Evolutionary conservation across 108 stramenopile species (phyloP).

Genomic region (Parietichytrium sp.): DNA sequence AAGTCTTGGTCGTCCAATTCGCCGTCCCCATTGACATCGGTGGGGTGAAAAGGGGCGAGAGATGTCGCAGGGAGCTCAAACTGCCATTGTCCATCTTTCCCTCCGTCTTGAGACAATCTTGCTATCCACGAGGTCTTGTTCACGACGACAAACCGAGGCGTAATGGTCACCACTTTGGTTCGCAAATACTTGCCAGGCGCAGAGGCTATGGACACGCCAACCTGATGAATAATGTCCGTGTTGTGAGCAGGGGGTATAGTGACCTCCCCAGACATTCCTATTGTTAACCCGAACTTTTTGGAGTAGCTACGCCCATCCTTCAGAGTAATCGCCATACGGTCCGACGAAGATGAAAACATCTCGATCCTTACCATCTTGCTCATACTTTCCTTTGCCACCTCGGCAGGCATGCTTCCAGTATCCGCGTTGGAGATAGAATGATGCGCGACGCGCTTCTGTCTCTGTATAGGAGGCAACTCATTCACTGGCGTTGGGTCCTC

Average conservation of each 20-base stretch:
- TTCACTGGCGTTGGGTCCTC: neutral
- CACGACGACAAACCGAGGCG: neutral
- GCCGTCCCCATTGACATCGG: constrained; percentile 19
- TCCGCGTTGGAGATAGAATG: too few relatives aligned
- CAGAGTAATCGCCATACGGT: constrained; percentile 20
- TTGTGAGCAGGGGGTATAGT: neutral
- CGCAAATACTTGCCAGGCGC: neutral
- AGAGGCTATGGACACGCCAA: neutral
- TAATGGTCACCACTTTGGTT: constrained; percentile 26
- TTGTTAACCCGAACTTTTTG: neutral
- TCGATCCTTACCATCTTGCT: neutral
- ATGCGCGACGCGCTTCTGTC: too few relatives aligned
- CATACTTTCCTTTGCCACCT: neutral
- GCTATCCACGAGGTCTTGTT: neutral
- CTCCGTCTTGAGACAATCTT: neutral
- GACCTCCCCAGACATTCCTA: constrained; percentile 33
- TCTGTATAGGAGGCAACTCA: too few relatives aligned
- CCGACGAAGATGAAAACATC: neutral
- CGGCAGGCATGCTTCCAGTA: too few relatives aligned
- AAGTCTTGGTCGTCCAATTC: constrained; percentile 9
- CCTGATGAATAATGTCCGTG: neutral
- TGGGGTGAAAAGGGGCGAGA: neutral
- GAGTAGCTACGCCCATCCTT: neutral
- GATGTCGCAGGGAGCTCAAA: neutral
- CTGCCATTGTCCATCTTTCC: neutral